Base-by-base conservation (phyloP, 1,139 yeast species). In the Yamadazyma diddensiae region DNA sequence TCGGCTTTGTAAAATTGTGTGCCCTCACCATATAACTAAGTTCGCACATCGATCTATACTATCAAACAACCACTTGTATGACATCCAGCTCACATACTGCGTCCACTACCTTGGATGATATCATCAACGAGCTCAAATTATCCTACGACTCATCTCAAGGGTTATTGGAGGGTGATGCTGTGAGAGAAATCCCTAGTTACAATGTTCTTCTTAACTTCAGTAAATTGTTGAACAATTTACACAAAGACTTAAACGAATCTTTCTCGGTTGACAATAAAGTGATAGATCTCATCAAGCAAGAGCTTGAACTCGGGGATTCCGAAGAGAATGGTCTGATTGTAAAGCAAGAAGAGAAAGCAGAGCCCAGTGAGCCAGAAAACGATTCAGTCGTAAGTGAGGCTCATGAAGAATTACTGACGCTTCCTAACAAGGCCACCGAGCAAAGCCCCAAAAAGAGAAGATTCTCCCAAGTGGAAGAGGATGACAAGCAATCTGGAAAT, bases 111-210 rank as follows among this genome's bases (percentile, higher is more conserved):
- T 54, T 81, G 33, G 70, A 70, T 30, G 73, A 73, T 38, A 71
- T 82, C 15, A 60, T 81, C 31, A 60, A 62, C 31, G 77, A 75
- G 43, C 57, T 80, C 26, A 65, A 69, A 33, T 57, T 81, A 38
- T 62, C 73, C 1, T 81, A 77, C 47, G 85, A 80, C 46, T 62
- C 73, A 6, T 73, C 77, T 22, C 62, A 71, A 11, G 87, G 88
- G 1, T 53, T 75, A 32, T 56, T 82, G 21, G 80, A 71, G 41
- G 88, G 90, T 0, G 79, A 76, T 17, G 53, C 70, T 13, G 62
- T 74, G 1, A 59, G 73, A 21, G 59, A 59, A 16, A 53, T 72
- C 1, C 83, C 86, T 3, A 61, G 55, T 26, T 51, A 70, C 19
- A 59, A 65, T 26, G 61, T 68, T 3, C 58, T 81, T 24, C 58